Conservation (phyloP, 495 filamentous ascomycete species). For the Neurospora cerealis region DNA sequence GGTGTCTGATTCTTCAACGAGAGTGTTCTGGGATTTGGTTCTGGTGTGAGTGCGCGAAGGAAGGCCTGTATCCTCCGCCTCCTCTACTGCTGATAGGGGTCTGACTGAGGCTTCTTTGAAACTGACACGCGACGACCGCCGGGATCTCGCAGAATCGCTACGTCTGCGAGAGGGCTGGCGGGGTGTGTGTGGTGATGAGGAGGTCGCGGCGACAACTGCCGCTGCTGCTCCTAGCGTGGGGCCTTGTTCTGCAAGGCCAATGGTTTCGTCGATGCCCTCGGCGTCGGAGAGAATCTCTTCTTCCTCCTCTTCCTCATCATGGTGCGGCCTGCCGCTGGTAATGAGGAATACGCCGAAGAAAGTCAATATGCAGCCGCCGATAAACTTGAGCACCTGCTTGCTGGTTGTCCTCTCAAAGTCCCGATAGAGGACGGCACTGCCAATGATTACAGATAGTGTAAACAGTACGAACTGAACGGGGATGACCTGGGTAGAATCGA, state of each 20-base stretch:
- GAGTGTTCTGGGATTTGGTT: neutral
- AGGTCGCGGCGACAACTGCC: neutral
- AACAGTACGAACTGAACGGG: constrained; percentile 96
- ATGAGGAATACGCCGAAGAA: constrained; percentile 94
- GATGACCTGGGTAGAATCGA: constrained; percentile 95
- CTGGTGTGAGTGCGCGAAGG: constrained; percentile 1
- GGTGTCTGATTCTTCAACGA: constrained; percentile 9
- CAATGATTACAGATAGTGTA: constrained; percentile 88
- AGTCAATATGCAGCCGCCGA: constrained; percentile 80
- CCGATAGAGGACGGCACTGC: constrained; percentile 82
- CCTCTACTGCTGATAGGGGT: constrained; percentile 8
- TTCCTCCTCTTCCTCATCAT: constrained; percentile 36
- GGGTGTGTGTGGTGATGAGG: constrained; percentile 6
- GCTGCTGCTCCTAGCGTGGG: constrained; percentile 1
- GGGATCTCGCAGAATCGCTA: constrained; percentile 18
- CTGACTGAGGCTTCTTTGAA: constrained; percentile 19
- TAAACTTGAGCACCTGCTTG: constrained; percentile 66
- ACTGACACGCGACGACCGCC: constrained; percentile 31
- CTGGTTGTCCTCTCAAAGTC: constrained; percentile 77
- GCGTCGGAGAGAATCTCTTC: constrained; percentile 44
- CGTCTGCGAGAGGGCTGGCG: constrained; percentile 3
- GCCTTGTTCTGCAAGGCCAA: constrained; percentile 32
- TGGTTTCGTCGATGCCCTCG: constrained; percentile 44
- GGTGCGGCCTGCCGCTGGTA: constrained; percentile 52
- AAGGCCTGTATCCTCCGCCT: constrained; percentile 12